These are phyloP conservation scores for Ceratobasidium sp. DNA, from an alignment of 1,284 basidiomycete species.

Conservation along the genomic window DNA sequence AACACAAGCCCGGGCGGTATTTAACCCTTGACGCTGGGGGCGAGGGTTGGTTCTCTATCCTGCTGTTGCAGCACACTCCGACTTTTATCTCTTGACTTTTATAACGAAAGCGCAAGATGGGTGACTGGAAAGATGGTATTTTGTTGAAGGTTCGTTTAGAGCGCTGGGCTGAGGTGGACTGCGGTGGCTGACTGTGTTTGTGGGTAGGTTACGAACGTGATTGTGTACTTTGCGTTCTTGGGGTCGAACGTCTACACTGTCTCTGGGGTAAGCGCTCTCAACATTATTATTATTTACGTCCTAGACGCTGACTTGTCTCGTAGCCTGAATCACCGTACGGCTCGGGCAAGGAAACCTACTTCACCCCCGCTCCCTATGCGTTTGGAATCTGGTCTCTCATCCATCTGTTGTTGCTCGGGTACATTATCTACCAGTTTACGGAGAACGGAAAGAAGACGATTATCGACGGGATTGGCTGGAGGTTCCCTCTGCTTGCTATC, in stretches of 20 bases:
- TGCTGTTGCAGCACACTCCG: too few species aligned
- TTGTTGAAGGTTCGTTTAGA: conserved; percentile 29
- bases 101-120: conserved; percentile 26
- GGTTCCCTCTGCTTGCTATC: conserved; percentile 84
- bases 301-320: background rate
- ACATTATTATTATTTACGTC: conserved; percentile 63
- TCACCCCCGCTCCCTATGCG: conserved; percentile 89
- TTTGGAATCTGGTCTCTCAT: conserved; percentile 88
- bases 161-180: background rate
- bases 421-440: conserved; percentile 90
- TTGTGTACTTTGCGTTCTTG: conserved; percentile 45
- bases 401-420: conserved; percentile 87
- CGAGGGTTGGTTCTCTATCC: too few species aligned
- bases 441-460: conserved; percentile 81
- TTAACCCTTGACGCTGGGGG: too few species aligned
- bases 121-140: conserved; percentile 45
- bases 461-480: conserved; percentile 87
- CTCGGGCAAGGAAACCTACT: conserved; percentile 81
- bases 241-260: conserved; percentile 85
- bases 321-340: conserved; percentile 58
- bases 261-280: conserved; percentile 60
- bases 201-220: conserved; percentile 26
- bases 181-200: background rate
- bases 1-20: too few species aligned
- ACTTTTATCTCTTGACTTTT: conserved; percentile 1